A percentile compares a stretch with the other conserved stretches of the same genome.
Conservation (phyloP, 2,329 filamentous ascomycete genomes). For the Paraphaeosphaeria minitans region DNA sequence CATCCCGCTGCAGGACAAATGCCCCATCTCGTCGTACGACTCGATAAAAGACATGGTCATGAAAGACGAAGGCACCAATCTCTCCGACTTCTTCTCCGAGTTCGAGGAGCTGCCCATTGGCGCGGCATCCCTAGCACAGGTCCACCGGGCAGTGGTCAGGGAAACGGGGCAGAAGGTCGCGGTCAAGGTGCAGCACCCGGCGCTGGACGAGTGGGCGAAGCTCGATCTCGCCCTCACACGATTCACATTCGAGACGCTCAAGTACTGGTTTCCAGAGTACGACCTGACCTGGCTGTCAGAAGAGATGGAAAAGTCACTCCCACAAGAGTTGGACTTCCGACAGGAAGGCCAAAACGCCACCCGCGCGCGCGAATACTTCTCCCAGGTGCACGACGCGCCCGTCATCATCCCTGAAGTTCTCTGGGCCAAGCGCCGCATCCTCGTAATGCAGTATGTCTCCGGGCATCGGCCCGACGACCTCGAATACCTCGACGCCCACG, state of each 20-base stretch:
- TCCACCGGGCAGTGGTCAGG: conserved; percentile 84
- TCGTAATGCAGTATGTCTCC: conserved; percentile 93
- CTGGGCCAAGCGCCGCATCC: conserved; percentile 85
- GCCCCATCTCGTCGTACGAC: conserved; percentile 86
- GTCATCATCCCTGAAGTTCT: conserved; percentile 87
- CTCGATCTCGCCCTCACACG: conserved; percentile 84
- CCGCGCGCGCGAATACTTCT: conserved; percentile 80
- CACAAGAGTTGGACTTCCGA: conserved; percentile 88
- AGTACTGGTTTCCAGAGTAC: conserved; percentile 95
- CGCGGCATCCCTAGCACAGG: conserved; percentile 91
- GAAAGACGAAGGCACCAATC: conserved; percentile 76
- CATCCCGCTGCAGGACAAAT: conserved; percentile 93
- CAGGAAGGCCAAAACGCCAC: conserved; percentile 84
- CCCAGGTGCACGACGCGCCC: conserved; percentile 72
- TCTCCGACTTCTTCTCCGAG: conserved; percentile 83
- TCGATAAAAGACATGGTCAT: conserved; percentile 87
- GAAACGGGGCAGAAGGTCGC: conserved; percentile 85
- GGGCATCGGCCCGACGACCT: conserved; percentile 89
- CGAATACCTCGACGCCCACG: conserved; percentile 79
- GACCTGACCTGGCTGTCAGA: conserved; percentile 94
- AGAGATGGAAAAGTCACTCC: conserved; percentile 90
- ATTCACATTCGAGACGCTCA: conserved; percentile 88
- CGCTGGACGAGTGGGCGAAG: conserved; percentile 84
- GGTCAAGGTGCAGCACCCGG: conserved; percentile 95
- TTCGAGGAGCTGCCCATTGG: conserved; percentile 84